Conservation (phyloP, 768 basidiomycete genomes). For the Exidia glandulosa region DNA sequence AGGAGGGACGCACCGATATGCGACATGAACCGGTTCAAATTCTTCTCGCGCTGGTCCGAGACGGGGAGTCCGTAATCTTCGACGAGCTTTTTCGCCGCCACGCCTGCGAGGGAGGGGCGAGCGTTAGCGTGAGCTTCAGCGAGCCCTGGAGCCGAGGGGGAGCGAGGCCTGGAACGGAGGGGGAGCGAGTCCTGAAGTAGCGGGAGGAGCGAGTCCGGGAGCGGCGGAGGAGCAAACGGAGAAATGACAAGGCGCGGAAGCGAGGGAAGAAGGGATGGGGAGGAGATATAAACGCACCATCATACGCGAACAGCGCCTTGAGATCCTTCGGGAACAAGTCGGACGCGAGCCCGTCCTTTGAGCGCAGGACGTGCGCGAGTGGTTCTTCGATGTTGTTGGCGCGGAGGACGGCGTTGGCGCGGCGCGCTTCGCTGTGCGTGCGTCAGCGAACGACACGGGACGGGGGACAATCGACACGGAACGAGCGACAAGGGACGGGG, state of each 20-base stretch:
- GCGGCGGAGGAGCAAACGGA: too few relatives aligned
- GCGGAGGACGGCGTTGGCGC: slow-evolving; percentile 34
- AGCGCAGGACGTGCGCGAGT: slow-evolving; percentile 35
- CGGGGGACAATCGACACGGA: slow-evolving; percentile 19
- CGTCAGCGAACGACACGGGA: slow-evolving; percentile 1
- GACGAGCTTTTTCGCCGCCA: slow-evolving; percentile 30
- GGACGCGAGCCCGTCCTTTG: slow-evolving; percentile 34
- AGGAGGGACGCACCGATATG: slow-evolving; percentile 32
- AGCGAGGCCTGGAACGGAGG: too few relatives aligned
- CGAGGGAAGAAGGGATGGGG: too few relatives aligned
- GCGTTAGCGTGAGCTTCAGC: too few relatives aligned
- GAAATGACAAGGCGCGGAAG: background rate
- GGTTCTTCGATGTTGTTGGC: slow-evolving; percentile 31
- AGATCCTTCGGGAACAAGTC: slow-evolving; percentile 39
- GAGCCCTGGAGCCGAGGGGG: too few relatives aligned
- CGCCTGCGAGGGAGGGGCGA: slow-evolving; percentile 24
- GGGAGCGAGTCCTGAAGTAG: too few relatives aligned
- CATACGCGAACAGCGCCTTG: slow-evolving; percentile 39
- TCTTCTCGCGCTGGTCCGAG: slow-evolving; percentile 30
- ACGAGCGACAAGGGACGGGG: slow-evolving; percentile 31
- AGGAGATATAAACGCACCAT: slow-evolving; percentile 31
- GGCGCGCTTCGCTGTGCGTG: slow-evolving; percentile 33
- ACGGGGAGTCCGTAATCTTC: slow-evolving; percentile 38
- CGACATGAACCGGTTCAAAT: slow-evolving; percentile 44
- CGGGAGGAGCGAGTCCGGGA: too few relatives aligned